Evolutionary conservation across 495 filamentous ascomycete species (phyloP).

Genomic region (Staphylotrichum tortipilum): DNA sequence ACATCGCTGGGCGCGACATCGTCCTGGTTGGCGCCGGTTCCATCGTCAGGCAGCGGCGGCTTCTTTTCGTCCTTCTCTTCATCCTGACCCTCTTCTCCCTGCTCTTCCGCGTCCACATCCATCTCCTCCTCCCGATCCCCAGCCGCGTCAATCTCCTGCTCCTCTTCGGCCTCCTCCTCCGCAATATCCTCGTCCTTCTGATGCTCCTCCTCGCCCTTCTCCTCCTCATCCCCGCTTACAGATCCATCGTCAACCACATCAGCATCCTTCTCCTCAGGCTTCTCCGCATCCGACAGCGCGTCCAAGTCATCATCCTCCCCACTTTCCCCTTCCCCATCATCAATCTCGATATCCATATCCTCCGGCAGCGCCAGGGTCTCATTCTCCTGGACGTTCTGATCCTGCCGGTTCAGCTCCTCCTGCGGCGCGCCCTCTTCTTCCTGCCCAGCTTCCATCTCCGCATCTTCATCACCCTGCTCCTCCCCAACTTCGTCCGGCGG

Average conservation of each 20-base stretch:
- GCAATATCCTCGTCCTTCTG: slow-evolving; percentile 40
- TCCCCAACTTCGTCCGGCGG: slow-evolving; percentile 50
- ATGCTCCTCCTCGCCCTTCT: slow-evolving; percentile 19
- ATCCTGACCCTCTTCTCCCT: slow-evolving; percentile 24
- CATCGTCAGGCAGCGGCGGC: slow-evolving; percentile 32
- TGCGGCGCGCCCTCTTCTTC: slow-evolving; percentile 70
- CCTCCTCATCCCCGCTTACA: slow-evolving; percentile 16
- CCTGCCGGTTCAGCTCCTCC: slow-evolving; percentile 52
- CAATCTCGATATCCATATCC: slow-evolving; percentile 60
- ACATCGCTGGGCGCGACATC: slow-evolving; percentile 61
- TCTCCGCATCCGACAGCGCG: slow-evolving; percentile 42
- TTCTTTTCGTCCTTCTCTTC: slow-evolving; percentile 27
- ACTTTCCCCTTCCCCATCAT: slow-evolving; percentile 39
- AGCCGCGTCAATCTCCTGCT: slow-evolving; percentile 24
- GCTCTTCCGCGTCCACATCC: slow-evolving; percentile 29
- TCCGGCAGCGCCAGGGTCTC: slow-evolving; percentile 56
- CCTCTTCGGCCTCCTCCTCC: slow-evolving; percentile 23
- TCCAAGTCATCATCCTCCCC: slow-evolving; percentile 48
- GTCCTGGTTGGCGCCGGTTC: slow-evolving; percentile 49
- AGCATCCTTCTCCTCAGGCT: slow-evolving; percentile 16
- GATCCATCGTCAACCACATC: slow-evolving; percentile 9
- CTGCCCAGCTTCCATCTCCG: slow-evolving; percentile 56
- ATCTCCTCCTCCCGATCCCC: slow-evolving; percentile 29
- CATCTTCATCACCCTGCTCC: slow-evolving; percentile 51
- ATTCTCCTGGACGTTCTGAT: slow-evolving; percentile 56